Evolutionary conservation across 2,329 filamentous ascomycete species (phyloP).

Genomic region (Aureobasidium sp.): DNA sequence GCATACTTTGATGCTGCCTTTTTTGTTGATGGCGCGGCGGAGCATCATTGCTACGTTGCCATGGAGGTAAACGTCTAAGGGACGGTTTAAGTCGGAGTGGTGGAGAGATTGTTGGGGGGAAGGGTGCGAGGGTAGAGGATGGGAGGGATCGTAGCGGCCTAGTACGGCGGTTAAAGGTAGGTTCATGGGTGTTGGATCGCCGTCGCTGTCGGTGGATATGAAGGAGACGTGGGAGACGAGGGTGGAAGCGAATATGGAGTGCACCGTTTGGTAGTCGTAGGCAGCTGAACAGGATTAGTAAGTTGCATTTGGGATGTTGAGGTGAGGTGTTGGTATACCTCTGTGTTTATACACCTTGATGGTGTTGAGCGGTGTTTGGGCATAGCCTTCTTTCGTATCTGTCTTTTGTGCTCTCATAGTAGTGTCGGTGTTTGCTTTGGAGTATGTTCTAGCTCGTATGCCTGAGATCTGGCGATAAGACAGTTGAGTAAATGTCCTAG

Average conservation of each 20-base stretch:
- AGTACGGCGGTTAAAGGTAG: slow-evolving; percentile 10
- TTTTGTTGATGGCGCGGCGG: background rate
- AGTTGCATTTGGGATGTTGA: too few relatives aligned
- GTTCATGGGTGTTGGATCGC: slow-evolving; percentile 8
- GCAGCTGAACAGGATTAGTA: background rate
- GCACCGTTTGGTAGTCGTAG: slow-evolving; percentile 9
- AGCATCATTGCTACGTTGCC: slow-evolving; percentile 10
- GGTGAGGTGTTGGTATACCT: background rate
- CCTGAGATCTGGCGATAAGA: background rate
- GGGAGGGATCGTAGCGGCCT: background rate
- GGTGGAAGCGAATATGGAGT: slow-evolving; percentile 8
- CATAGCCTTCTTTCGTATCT: background rate
- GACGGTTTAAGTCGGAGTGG: background rate
- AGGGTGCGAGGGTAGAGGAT: background rate
- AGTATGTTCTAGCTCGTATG: background rate
- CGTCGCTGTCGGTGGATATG: slow-evolving; percentile 4
- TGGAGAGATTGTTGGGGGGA: background rate
- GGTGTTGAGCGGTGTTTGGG: slow-evolving; percentile 6
- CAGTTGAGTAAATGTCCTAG: background rate
- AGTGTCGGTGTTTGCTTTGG: too few relatives aligned
- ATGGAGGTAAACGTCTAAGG: slow-evolving; percentile 9
- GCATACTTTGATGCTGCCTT: background rate
- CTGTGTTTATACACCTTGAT: slow-evolving; percentile 11
- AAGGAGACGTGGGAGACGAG: slow-evolving; percentile 10
- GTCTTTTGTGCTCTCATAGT: slow-evolving; percentile 3